Percentiles rank a stretch among this genome's conserved stretches.
Conservation (phyloP, 202 grass and related monocot genomes). For the Bolboschoenoplectus hybrid region DNA sequence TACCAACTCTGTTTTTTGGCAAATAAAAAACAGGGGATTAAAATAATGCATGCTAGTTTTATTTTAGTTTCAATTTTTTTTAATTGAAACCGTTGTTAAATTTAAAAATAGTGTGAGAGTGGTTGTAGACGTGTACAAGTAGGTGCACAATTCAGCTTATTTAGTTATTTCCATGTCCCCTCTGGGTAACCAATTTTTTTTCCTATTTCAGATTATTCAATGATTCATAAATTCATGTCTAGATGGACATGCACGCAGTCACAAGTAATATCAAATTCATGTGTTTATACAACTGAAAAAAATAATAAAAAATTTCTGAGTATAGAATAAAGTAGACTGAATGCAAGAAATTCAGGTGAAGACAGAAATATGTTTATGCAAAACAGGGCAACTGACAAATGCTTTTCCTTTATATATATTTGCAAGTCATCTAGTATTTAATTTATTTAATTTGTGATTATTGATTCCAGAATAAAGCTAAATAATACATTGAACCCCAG, state of each 20-base stretch:
- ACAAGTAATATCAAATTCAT: background rate
- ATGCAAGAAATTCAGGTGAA: background rate
- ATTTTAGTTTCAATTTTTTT: background rate
- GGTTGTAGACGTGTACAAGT: constrained; percentile 10
- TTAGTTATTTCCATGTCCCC: background rate
- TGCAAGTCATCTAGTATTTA: background rate
- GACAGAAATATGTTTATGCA: background rate
- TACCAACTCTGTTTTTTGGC: background rate
- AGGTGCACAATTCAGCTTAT: background rate
- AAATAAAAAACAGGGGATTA: background rate
- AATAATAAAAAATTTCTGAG: background rate
- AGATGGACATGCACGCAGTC: too few species aligned
- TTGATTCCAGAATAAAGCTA: constrained; percentile 9
- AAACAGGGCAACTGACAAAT: background rate
- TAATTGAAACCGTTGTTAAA: background rate
- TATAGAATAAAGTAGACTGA: background rate
- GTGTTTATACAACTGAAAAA: background rate
- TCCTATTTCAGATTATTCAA: too few species aligned
- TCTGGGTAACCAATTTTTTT: too few species aligned
- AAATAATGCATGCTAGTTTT: background rate
- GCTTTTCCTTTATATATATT: background rate
- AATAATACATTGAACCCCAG: background rate
- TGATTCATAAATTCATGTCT: too few species aligned
- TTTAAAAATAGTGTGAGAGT: constrained; percentile 13
- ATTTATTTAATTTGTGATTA: background rate